Percentiles rank a stretch among this genome's conserved stretches.
These are phyloP conservation scores for Paramecium sonneborni DNA, from an alignment of 73 alveolate genomes.

Conservation along the genomic window DNA sequence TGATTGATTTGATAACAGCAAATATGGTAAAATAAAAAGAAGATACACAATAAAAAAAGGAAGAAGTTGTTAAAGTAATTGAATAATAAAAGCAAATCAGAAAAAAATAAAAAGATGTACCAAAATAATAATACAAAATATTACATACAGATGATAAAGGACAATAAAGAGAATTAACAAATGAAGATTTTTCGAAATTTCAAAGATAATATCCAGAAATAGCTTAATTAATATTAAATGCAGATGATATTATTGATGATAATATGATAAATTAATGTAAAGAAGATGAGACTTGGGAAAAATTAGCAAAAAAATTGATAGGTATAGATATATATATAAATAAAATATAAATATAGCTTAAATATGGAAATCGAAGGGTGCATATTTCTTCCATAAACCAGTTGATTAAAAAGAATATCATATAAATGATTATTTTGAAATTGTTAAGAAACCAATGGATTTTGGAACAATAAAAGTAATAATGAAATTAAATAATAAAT, in stretches of 20 bases:
- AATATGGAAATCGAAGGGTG: slow-evolving; percentile 88
- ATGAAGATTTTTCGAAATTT: slow-evolving; percentile 53
- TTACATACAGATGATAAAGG: slow-evolving; percentile 69
- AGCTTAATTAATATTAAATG: slow-evolving; percentile 39
- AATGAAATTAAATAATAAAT: neutral
- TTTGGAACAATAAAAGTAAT: slow-evolving; percentile 86
- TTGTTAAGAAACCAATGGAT: slow-evolving; percentile 96
- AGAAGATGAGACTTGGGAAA: slow-evolving; percentile 67
- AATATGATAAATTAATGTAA: slow-evolving; percentile 36
- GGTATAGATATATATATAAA: neutral
- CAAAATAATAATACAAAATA: slow-evolving; percentile 50
- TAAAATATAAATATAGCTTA: slow-evolving; percentile 31
- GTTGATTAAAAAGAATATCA: slow-evolving; percentile 89
- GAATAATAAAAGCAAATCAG: slow-evolving; percentile 39
- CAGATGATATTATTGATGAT: slow-evolving; percentile 66
- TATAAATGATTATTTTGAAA: slow-evolving; percentile 88
- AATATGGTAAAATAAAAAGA: slow-evolving; percentile 6
- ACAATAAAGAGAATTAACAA: slow-evolving; percentile 61
- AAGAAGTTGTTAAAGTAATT: neutral
- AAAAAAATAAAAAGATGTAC: slow-evolving; percentile 43
- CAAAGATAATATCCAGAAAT: slow-evolving; percentile 66
- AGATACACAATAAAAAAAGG: slow-evolving; percentile 36
- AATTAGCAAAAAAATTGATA: slow-evolving; percentile 70
- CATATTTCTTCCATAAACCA: slow-evolving; percentile 92
- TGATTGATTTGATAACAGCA: slow-evolving; percentile 70